phyloP scores from a whole-genome alignment of 306 rosid genomes.

The Trifolium fragiferum region DNA sequence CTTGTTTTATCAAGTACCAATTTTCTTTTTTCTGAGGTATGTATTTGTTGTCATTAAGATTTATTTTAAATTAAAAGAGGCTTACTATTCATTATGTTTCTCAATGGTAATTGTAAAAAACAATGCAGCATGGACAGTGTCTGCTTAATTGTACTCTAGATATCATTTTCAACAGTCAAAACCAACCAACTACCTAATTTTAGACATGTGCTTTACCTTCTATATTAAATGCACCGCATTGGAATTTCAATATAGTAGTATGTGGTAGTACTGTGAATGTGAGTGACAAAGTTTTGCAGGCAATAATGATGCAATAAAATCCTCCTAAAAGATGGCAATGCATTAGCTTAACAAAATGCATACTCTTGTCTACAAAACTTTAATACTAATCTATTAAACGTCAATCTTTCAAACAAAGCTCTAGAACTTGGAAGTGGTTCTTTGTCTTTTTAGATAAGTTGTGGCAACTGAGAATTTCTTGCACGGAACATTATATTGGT shows the following conservation, averaged over 20 bases:
- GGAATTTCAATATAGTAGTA: not conserved
- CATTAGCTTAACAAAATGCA: not conserved
- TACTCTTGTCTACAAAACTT: no score
- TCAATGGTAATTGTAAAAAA: constrained; percentile 35
- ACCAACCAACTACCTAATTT: constrained; percentile 25
- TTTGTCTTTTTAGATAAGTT: not conserved
- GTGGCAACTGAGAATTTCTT: not conserved
- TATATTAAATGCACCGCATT: not conserved
- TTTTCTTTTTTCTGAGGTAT: constrained; percentile 34
- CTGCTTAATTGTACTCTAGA: constrained; percentile 38
- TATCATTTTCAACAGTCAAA: constrained; percentile 4
- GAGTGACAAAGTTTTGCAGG: not conserved
- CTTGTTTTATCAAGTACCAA: constrained; percentile 36
- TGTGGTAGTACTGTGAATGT: not conserved
- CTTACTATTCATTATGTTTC: constrained; percentile 37
- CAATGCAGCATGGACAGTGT: constrained; percentile 37
- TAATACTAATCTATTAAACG: not conserved
- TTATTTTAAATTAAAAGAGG: constrained; percentile 39
- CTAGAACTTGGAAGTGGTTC: not conserved
- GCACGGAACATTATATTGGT: not conserved
- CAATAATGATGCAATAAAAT: not conserved
- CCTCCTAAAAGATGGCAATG: not conserved
- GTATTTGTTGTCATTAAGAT: constrained; percentile 45
- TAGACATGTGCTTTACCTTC: not conserved
- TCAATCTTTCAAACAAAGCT: not conserved